Evolutionary conservation across 345 rosid genomes (phyloP).

Genomic region (Brassica rapa): DNA sequence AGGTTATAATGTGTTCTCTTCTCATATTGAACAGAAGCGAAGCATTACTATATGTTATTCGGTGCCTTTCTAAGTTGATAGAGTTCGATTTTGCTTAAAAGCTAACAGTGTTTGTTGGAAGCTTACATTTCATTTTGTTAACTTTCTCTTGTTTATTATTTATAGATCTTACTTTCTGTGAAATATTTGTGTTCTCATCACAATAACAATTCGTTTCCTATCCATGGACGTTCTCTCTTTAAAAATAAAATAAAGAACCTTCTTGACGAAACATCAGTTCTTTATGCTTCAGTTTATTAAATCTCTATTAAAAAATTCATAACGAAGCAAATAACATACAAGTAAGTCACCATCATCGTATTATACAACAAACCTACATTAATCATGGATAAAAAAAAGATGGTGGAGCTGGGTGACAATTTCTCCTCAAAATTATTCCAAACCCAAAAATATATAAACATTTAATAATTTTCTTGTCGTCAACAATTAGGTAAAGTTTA

Average conservation of each 20-base stretch:
- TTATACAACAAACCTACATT: not conserved
- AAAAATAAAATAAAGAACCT: no score
- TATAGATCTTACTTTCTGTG: not conserved
- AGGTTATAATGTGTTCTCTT: not conserved
- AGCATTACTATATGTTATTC: not conserved
- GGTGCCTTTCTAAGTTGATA: not conserved
- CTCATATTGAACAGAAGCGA: not conserved
- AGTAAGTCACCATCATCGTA: not conserved
- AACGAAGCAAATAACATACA: not conserved
- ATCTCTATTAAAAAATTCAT: no score
- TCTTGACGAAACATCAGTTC: no score
- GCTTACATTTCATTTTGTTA: not conserved
- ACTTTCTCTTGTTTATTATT: not conserved
- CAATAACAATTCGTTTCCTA: not conserved
- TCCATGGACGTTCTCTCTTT: not conserved
- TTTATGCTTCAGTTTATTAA: no score
- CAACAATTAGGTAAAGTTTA: not conserved
- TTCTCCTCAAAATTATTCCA: not conserved
- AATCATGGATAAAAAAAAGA: not conserved
- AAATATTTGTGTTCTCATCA: not conserved
- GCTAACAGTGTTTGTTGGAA: not conserved
- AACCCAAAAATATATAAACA: not conserved
- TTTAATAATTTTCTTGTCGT: not conserved
- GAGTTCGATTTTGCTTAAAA: not conserved
- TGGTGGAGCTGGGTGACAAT: not conserved